Evolutionary conservation across 495 filamentous ascomycete genomes (phyloP).

Genomic region (Penicillium flavigenum): DNA sequence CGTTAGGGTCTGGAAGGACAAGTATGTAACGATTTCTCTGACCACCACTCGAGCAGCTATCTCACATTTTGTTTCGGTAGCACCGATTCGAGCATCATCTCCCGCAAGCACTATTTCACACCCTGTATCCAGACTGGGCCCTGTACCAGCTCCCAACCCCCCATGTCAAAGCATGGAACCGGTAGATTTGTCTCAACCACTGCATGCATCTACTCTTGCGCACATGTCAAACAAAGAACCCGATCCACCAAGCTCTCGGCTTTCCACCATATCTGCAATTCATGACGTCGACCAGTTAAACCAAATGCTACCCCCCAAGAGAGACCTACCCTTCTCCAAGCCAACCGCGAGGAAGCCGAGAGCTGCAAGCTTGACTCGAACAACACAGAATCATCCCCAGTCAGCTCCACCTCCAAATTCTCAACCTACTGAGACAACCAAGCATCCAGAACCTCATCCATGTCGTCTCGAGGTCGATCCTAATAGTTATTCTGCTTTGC

Average conservation of each 20-base stretch:
- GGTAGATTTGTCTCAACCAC: background rate
- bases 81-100: constrained; percentile 13
- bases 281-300: constrained; percentile 33
- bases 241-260: constrained; percentile 15
- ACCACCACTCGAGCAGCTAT: background rate
- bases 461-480: background rate
- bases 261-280: constrained; percentile 20
- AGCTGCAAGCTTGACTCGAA: background rate
- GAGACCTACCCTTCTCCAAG: constrained; percentile 45
- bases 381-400: background rate
- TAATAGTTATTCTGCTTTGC: background rate
- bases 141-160: background rate
- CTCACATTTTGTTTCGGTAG: background rate
- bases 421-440: background rate
- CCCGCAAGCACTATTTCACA: constrained; percentile 13
- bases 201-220: background rate
- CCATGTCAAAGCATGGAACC: background rate
- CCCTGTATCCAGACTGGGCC: constrained; percentile 1
- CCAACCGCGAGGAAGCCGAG: constrained; percentile 21
- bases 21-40: constrained; percentile 10
- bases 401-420: background rate
- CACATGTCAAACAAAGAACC: background rate
- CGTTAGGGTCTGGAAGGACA: constrained; percentile 12
- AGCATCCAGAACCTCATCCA: background rate
- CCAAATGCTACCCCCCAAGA: constrained; percentile 46